Conservation (phyloP, 2,329 filamentous ascomycete species). For the Pseudodiploospora longispora region DNA sequence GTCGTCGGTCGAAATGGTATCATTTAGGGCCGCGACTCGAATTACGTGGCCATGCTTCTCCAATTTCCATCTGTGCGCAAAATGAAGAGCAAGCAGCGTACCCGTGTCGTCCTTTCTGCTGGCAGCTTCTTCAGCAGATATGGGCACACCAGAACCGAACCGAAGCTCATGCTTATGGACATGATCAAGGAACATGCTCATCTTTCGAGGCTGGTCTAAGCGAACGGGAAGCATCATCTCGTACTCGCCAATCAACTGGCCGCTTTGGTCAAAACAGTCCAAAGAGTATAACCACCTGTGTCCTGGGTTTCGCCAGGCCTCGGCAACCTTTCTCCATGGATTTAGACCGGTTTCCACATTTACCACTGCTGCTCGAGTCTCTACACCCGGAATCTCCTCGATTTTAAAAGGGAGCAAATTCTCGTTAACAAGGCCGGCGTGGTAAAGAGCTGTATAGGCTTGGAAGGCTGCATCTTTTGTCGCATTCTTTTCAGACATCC, state of each 20-base stretch:
- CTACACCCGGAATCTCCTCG: slow-evolving; percentile 30
- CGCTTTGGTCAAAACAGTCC: slow-evolving; percentile 26
- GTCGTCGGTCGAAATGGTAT: slow-evolving; percentile 18
- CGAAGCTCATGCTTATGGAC: slow-evolving; percentile 25
- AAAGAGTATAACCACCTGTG: slow-evolving; percentile 21
- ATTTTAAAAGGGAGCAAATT: slow-evolving; percentile 60
- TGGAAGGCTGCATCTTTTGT: slow-evolving; percentile 77
- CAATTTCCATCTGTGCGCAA: slow-evolving; percentile 36
- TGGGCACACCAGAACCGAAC: slow-evolving; percentile 11
- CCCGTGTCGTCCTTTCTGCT: slow-evolving; percentile 34
- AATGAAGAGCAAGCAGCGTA: slow-evolving; percentile 38
- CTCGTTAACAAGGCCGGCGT: slow-evolving; percentile 66
- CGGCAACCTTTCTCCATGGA: slow-evolving; percentile 39
- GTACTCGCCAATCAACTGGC: slow-evolving; percentile 26
- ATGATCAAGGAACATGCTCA: slow-evolving; percentile 34
- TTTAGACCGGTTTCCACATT: slow-evolving; percentile 31
- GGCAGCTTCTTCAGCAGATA: slow-evolving; percentile 13
- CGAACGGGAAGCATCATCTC: slow-evolving; percentile 35
- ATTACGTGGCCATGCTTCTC: slow-evolving; percentile 34
- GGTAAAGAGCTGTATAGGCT: slow-evolving; percentile 63
- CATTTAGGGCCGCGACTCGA: slow-evolving; percentile 26
- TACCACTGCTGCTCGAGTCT: slow-evolving; percentile 26
- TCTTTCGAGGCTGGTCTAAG: slow-evolving; percentile 27
- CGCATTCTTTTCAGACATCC: slow-evolving; percentile 64
- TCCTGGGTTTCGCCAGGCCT: slow-evolving; percentile 28